Percentiles rank a stretch among this genome's conserved stretches.
Conservation (phyloP, 345 rosid species). For the Psidium guajava region DNA sequence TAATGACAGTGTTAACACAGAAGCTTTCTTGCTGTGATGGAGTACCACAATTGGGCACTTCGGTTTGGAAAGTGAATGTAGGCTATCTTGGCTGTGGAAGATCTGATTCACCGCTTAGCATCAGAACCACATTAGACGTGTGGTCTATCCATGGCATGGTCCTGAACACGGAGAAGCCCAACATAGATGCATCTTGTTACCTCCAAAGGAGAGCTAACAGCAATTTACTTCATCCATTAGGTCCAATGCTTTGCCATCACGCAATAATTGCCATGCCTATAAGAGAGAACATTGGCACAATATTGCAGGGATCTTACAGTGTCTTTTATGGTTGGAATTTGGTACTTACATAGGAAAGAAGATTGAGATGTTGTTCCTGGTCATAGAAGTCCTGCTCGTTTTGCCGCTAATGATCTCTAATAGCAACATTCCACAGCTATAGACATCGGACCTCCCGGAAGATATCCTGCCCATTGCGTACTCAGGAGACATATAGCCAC, state of each 20-base stretch:
- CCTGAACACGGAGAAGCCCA: constrained; percentile 19
- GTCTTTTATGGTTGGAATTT: background rate
- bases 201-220: background rate
- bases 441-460: too few relatives aligned
- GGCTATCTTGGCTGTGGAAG: background rate
- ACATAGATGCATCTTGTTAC: background rate
- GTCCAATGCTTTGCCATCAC: background rate
- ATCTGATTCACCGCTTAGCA: background rate
- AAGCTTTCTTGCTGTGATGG: background rate
- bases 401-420: too few relatives aligned
- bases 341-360: constrained; percentile 6
- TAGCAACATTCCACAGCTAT: too few relatives aligned
- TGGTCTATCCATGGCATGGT: constrained; percentile 11
- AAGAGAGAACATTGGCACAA: background rate
- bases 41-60: background rate
- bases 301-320: background rate
- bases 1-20: background rate
- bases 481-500: too few relatives aligned
- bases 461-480: too few relatives aligned
- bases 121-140: constrained; percentile 4
- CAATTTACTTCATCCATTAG: background rate
- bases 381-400: too few relatives aligned
- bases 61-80: background rate
- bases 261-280: background rate
- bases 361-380: background rate